Conservation (phyloP, 1,139 yeast genomes). For the Yamadazyma songkhlaensis region DNA sequence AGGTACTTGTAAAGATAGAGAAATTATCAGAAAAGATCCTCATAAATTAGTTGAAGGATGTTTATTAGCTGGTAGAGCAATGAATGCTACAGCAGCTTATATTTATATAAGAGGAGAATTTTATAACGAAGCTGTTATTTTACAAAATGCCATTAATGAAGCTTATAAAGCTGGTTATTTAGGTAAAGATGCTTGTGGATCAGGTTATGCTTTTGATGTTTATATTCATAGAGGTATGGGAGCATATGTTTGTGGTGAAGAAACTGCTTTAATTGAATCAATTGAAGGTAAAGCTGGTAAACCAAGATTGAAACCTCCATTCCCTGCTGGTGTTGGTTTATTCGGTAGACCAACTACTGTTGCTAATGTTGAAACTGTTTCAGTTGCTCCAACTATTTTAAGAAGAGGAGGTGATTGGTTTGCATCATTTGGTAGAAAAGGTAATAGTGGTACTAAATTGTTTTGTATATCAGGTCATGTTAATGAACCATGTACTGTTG, state of each 20-base stretch:
- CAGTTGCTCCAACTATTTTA: slow-evolving; percentile 84
- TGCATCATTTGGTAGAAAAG: slow-evolving; percentile 75
- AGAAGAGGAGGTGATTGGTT: slow-evolving; percentile 91
- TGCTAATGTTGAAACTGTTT: slow-evolving; percentile 84
- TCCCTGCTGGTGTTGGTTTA: slow-evolving; percentile 90
- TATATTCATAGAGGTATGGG: slow-evolving; percentile 90
- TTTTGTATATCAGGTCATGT: slow-evolving; percentile 88
- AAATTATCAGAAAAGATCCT: slow-evolving; percentile 85
- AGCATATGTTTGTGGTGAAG: slow-evolving; percentile 89
- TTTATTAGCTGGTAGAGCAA: slow-evolving; percentile 80
- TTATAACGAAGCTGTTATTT: slow-evolving; percentile 68
- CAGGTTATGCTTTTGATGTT: slow-evolving; percentile 80
- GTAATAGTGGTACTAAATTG: slow-evolving; percentile 78
- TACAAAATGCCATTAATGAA: slow-evolving; percentile 81
- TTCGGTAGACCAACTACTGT: slow-evolving; percentile 90
- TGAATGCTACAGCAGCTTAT: slow-evolving; percentile 92
- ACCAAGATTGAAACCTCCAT: slow-evolving; percentile 90
- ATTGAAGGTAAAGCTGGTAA: slow-evolving; percentile 90
- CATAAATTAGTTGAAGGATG: slow-evolving; percentile 89
- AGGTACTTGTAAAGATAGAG: slow-evolving; percentile 89
- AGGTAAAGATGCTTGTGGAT: slow-evolving; percentile 83
- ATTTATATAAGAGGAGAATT: slow-evolving; percentile 88
- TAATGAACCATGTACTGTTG: slow-evolving; percentile 88
- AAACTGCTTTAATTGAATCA: slow-evolving; percentile 82
- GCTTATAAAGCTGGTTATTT: slow-evolving; percentile 77